Evolutionary conservation across 768 basidiomycete species (phyloP), one percentile per base, ranked within the genome.

Genomic region (Boletus tomentosulus): DNA sequence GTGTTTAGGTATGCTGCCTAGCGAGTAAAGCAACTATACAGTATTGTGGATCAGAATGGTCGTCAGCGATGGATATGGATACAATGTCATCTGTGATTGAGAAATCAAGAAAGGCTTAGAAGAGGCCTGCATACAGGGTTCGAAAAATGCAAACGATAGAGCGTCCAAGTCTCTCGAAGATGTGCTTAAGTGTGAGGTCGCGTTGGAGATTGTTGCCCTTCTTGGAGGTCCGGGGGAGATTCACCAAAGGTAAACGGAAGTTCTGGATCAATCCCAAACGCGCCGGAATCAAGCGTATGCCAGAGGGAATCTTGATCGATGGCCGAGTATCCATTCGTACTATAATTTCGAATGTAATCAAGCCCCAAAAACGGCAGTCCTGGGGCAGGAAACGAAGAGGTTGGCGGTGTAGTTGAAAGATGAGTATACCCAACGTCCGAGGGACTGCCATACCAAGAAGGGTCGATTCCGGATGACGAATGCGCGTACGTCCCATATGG

Each of bases 361-460:
- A 92, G 76, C 10, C 89, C 91, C 30, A 83, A 79, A 75, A 92
- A 93, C 1, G 89, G 91, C n/a, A 92, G 74, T 37, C 88, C 88
- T 24, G 84, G 76, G 9, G 82, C 82, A 57, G 84, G 75, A 66
- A 90, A 90, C 4, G 78, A 75, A n/a, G 86, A 69, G 6, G 77
- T 79, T 12, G 85, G 80, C 3, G 85, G 80, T 11, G 83, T 81
- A 11, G 78, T 79, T 6, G 83, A 83, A 31, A 80, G 71, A 5
- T 76, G 76, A 47, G 70, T 49, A 67, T 65, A 61, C 74, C 72
- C 63, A 71, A 61, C 73, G 75, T 60, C 68, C 65, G 58, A 73
- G 76, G 53, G 59, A 38, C 65, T 54, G 53, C 25, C 37, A 46
- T 70, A 70, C 69, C 69, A 70, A n/a, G 59, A 19, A 22, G 76